These are phyloP conservation scores for Fusarium bulbicola DNA, from an alignment of 2,329 filamentous ascomycete genomes.

Conservation along the genomic window DNA sequence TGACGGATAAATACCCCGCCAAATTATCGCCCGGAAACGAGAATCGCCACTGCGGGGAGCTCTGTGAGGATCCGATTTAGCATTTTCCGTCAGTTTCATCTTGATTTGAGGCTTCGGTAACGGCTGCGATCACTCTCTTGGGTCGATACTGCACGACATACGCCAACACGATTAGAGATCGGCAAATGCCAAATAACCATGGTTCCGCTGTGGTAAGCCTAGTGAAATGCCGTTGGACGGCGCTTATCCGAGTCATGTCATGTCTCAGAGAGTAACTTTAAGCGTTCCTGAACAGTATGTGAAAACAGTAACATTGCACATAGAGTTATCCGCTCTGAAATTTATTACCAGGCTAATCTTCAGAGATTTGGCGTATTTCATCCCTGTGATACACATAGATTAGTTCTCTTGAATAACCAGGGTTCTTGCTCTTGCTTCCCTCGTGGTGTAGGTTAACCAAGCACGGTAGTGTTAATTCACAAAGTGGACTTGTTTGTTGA, in stretches of 20 bases:
- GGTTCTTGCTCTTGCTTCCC: not conserved
- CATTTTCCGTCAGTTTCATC: not conserved
- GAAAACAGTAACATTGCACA: not conserved
- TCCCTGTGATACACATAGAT: rapidly evolving
- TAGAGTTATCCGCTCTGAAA: rapidly evolving
- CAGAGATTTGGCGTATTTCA: rapidly evolving
- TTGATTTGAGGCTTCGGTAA: not conserved
- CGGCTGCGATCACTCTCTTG: not conserved
- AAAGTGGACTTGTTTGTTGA: not conserved
- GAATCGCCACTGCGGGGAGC: not conserved
- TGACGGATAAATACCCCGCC: slow-evolving; percentile 1
- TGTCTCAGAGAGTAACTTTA: rapidly evolving
- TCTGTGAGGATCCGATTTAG: not conserved
- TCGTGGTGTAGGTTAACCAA: not conserved
- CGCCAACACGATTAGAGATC: too few relatives aligned
- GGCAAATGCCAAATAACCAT: rapidly evolving
- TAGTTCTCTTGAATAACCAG: not conserved
- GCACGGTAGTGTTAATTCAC: rapidly evolving
- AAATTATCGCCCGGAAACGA: not conserved
- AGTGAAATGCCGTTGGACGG: rapidly evolving
- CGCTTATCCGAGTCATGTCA: not conserved
- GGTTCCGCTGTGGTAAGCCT: rapidly evolving
- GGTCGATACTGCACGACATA: not conserved
- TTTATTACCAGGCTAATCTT: rapidly evolving
- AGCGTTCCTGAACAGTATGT: not conserved